Evolutionary conservation across 2,329 filamentous ascomycete genomes (phyloP).

Genomic region (Bipolaris gigantea): DNA sequence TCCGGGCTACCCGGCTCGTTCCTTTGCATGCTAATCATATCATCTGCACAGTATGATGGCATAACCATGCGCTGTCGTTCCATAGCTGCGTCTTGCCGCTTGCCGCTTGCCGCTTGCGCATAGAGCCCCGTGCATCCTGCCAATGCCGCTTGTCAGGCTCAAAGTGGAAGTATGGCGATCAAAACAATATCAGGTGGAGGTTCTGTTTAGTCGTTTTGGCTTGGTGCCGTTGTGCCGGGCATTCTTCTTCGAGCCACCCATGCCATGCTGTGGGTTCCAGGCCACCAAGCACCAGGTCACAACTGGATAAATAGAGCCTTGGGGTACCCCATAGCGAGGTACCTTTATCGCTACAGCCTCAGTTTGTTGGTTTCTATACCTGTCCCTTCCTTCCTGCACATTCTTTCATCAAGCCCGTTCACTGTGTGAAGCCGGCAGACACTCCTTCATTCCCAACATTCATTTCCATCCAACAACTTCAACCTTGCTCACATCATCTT

Average conservation of each 20-base stretch:
- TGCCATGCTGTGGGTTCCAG: background rate
- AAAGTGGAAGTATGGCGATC: constrained; percentile 19
- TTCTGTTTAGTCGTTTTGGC: constrained; percentile 20
- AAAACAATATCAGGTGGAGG: constrained; percentile 8
- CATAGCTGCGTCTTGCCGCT: constrained; percentile 15
- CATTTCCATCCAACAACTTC: constrained; percentile 25
- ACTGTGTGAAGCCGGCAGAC: constrained; percentile 40
- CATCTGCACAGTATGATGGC: constrained; percentile 2
- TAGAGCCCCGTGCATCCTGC: constrained; percentile 20
- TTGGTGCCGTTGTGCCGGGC: constrained; percentile 17
- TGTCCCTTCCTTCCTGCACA: constrained; percentile 33
- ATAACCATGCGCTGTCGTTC: constrained; percentile 13
- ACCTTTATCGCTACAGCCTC: constrained; percentile 32
- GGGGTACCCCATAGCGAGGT: constrained; percentile 6
- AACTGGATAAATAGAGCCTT: constrained; percentile 28
- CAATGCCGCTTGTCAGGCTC: constrained; percentile 30
- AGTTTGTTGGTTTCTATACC: constrained; percentile 27
- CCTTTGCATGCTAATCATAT: constrained; percentile 10
- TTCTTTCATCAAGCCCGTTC: constrained; percentile 36
- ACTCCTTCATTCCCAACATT: constrained; percentile 33
- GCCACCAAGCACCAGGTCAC: background rate
- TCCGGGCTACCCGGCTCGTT: constrained; percentile 6
- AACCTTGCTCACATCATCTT: constrained; percentile 13
- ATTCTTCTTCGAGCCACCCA: constrained; percentile 6
- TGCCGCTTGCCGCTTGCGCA: constrained; percentile 21